A percentile compares a stretch with the other conserved stretches of the same genome.
Evolutionary conservation across 139 green algal genomes (phyloP).

Genomic region (Penium margaritaceum): DNA sequence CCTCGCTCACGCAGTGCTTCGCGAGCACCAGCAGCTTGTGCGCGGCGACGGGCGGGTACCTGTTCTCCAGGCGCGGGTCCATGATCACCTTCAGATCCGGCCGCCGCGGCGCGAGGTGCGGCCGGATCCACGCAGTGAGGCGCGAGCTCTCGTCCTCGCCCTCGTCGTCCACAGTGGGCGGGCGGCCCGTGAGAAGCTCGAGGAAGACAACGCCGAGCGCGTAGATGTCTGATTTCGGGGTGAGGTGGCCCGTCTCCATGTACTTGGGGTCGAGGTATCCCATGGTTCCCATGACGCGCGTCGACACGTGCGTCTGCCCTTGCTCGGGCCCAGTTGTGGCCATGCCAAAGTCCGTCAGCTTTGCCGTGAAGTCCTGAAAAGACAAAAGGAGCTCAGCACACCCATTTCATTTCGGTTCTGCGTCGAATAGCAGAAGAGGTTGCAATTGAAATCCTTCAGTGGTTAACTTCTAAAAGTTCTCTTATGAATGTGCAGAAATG

Average conservation of each 20-base stretch:
- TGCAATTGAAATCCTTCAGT: too few species aligned
- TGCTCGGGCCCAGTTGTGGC: constrained; percentile 22
- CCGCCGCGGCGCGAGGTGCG: background rate
- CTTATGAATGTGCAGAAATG: too few species aligned
- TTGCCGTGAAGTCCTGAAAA: constrained; percentile 33
- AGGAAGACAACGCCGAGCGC: constrained; percentile 77
- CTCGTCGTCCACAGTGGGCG: constrained; percentile 45
- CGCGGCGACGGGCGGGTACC: background rate
- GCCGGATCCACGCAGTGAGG: constrained; percentile 25
- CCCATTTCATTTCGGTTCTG: too few species aligned
- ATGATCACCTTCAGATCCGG: constrained; percentile 25
- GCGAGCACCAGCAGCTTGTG: constrained; percentile 10
- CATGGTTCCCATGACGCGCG: constrained; percentile 48
- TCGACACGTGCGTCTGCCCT: constrained; percentile 31
- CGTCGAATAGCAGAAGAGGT: too few species aligned
- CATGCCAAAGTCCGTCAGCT: constrained; percentile 57
- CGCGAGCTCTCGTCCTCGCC: background rate
- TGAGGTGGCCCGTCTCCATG: constrained; percentile 63
- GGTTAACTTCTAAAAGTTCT: too few species aligned
- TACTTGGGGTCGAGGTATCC: constrained; percentile 57
- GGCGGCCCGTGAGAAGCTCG: constrained; percentile 81
- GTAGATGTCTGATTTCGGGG: constrained; percentile 75
- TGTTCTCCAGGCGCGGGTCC: constrained; percentile 1
- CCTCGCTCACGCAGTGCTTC: constrained; percentile 7
- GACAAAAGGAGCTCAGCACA: background rate